Evolutionary conservation across 306 rosid genomes (phyloP).

Genomic region (Acacia acuminata): DNA sequence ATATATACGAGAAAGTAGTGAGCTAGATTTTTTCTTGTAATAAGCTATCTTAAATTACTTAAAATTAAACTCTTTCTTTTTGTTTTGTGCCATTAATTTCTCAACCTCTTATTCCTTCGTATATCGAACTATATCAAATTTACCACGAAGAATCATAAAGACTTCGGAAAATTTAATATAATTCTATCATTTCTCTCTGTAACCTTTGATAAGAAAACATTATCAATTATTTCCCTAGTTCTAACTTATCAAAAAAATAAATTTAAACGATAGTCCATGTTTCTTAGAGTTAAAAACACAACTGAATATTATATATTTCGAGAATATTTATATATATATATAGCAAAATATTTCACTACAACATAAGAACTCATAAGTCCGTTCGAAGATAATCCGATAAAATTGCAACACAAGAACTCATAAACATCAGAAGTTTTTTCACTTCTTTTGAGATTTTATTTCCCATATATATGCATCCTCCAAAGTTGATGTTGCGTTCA

Average conservation of each 20-base stretch:
- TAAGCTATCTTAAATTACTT: neutral
- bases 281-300: too few relatives aligned
- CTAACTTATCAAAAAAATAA: too few relatives aligned
- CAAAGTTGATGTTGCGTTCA: neutral
- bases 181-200: neutral
- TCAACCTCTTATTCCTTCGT: neutral
- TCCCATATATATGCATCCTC: neutral
- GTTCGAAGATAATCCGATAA: too few relatives aligned
- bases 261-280: too few relatives aligned
- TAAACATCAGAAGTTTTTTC: neutral
- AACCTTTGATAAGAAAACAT: neutral
- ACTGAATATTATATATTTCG: too few relatives aligned
- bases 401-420: neutral
- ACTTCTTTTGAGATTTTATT: neutral
- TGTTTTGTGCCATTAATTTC: neutral
- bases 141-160: neutral
- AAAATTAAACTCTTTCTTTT: too few relatives aligned
- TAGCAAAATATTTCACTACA: neutral
- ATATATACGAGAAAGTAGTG: neutral
- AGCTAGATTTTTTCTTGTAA: neutral
- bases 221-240: neutral
- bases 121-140: neutral
- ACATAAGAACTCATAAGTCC: neutral
- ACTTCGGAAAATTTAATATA: neutral
- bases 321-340: neutral